Conservation (phyloP, 2,329 filamentous ascomycete species). For the Aspergillus oerlinghausenensis region DNA sequence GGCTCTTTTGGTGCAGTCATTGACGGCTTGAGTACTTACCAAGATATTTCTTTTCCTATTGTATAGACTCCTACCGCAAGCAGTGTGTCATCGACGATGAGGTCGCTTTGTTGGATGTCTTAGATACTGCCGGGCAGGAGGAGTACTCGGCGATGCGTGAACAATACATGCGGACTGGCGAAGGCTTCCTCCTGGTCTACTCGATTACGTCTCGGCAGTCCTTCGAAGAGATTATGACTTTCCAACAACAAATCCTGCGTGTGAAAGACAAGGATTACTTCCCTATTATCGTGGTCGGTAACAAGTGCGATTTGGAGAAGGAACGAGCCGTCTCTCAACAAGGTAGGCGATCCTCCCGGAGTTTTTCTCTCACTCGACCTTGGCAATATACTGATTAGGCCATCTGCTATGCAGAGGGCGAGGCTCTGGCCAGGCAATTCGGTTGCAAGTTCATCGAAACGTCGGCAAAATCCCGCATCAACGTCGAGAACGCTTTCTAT, state of each 20-base stretch:
- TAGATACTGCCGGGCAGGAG: slow-evolving; percentile 97
- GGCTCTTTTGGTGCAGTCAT: slow-evolving; percentile 14
- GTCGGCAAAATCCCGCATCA: slow-evolving; percentile 95
- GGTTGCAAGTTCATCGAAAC: slow-evolving; percentile 99
- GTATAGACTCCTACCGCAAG: slow-evolving; percentile 95
- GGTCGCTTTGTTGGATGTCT: slow-evolving; percentile 92
- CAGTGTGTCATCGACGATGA: slow-evolving; percentile 99
- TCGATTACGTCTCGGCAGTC: slow-evolving; percentile 96
- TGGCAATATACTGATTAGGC: slow-evolving; percentile 1
- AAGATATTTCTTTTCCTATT: not conserved
- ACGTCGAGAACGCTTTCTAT: slow-evolving; percentile 98
- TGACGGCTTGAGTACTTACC: slow-evolving; percentile 16
- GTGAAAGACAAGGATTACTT: slow-evolving; percentile 99
- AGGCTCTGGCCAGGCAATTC: slow-evolving; percentile 78
- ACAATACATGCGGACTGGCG: slow-evolving; percentile 99
- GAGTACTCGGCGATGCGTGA: slow-evolving; percentile 99
- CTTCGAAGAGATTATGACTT: slow-evolving; percentile 97
- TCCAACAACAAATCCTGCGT: slow-evolving; percentile 96
- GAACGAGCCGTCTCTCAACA: slow-evolving; percentile 89
- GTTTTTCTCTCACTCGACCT: not conserved
- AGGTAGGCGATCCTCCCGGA: slow-evolving; percentile 58
- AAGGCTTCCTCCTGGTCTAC: slow-evolving; percentile 96
- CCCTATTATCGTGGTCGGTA: slow-evolving; percentile 97
- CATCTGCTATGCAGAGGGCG: slow-evolving; percentile 64
- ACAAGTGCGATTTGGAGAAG: slow-evolving; percentile 96